phyloP scores from a whole-genome alignment of 169 alveolate species.

The Eimeria brunetti region DNA sequence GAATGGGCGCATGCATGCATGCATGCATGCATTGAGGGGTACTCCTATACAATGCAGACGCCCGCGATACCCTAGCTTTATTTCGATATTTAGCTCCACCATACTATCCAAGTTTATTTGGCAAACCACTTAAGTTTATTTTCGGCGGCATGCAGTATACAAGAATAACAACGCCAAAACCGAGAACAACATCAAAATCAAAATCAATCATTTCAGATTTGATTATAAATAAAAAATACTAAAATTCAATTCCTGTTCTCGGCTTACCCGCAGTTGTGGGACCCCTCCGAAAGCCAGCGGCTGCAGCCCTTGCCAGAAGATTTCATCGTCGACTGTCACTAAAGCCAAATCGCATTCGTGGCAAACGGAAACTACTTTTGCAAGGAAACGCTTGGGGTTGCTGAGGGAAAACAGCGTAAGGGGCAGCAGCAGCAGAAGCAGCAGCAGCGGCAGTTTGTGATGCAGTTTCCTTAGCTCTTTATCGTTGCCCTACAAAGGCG shows the following conservation, averaged over 20 bases:
- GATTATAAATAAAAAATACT: background rate
- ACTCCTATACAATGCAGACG: background rate
- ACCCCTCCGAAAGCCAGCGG: constrained; percentile 87
- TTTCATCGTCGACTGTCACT: constrained; percentile 86
- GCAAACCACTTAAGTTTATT: too few species aligned
- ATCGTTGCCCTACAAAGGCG: background rate
- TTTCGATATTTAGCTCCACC: background rate
- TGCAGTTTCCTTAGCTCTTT: background rate
- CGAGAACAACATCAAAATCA: background rate
- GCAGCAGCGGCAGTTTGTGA: background rate
- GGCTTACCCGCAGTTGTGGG: constrained; percentile 85
- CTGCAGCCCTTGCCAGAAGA: constrained; percentile 86
- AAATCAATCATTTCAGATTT: background rate
- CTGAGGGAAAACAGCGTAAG: constrained; percentile 6
- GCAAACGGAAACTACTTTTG: constrained; percentile 85
- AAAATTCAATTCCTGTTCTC: background rate
- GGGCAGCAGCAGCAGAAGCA: background rate
- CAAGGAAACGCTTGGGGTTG: constrained; percentile 85
- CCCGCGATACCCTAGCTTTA: background rate
- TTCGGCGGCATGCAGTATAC: too few species aligned
- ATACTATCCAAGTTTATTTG: too few species aligned
- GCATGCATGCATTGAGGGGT: background rate
- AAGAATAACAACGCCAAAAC: too few species aligned
- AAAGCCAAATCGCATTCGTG: constrained; percentile 93
- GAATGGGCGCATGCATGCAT: background rate